Percentiles rank a stretch among this genome's conserved stretches.
Evolutionary conservation across 306 rosid genomes (phyloP).

Genomic region (Trifolium repens): DNA sequence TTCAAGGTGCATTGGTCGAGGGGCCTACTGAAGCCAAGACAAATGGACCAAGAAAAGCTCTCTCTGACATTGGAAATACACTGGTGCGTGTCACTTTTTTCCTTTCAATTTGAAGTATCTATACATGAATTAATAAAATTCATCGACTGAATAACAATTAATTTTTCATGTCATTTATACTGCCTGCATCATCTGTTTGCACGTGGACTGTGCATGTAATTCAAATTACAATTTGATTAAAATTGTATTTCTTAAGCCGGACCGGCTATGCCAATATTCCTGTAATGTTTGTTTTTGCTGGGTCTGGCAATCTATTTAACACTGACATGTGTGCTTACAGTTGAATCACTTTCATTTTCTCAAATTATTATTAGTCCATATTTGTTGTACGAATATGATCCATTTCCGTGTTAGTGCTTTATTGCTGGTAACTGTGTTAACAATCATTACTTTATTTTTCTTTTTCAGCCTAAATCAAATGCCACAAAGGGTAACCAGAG

Average conservation of each 20-base stretch:
- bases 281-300: too few species aligned
- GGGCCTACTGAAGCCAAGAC: slow-evolving; percentile 55
- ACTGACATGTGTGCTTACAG: too few species aligned
- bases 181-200: background rate
- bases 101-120: background rate
- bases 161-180: too few species aligned
- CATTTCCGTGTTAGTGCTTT: background rate
- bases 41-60: slow-evolving; percentile 66
- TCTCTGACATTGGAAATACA: slow-evolving; percentile 89
- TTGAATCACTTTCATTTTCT: background rate
- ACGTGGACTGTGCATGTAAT: background rate
- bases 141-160: background rate
- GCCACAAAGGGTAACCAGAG: slow-evolving; percentile 63
- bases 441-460: background rate
- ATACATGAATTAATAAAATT: background rate
- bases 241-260: too few species aligned
- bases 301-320: too few species aligned
- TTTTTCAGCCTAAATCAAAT: slow-evolving; percentile 69
- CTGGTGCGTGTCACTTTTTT: slow-evolving; percentile 48
- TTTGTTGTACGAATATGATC: background rate
- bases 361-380: too few species aligned
- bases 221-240: too few species aligned
- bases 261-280: background rate
- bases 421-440: background rate
- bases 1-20: slow-evolving; percentile 75